phyloP scores from a whole-genome alignment of 2,329 filamentous ascomycete species.

The Raffaelea albimanens region DNA sequence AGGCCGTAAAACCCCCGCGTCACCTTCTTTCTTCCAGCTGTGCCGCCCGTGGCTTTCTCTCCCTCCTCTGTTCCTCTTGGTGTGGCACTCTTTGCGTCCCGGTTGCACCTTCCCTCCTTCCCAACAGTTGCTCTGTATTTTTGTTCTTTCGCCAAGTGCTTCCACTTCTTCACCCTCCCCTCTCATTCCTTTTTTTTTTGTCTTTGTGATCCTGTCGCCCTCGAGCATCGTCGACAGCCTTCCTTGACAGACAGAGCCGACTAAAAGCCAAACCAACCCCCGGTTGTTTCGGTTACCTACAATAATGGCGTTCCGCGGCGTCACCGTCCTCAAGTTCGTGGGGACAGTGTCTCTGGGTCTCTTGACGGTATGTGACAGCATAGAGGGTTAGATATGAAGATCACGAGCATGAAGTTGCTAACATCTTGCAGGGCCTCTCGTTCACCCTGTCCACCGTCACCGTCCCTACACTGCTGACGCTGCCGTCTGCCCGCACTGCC shows the following conservation, averaged over 20 bases:
- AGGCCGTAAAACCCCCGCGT: conserved; percentile 4
- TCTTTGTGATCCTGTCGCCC: no score
- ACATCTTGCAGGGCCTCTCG: conserved; percentile 62
- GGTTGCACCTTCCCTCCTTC: not conserved
- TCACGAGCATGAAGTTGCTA: not conserved
- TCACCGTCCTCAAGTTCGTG: conserved; percentile 83
- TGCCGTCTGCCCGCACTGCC: conserved; percentile 66
- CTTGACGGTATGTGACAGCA: conserved; percentile 65
- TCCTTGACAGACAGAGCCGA: no score
- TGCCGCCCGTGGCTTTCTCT: no score
- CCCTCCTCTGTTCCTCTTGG: not conserved
- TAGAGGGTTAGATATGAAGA: conserved; percentile 2
- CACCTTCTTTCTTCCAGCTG: not conserved
- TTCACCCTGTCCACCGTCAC: conserved; percentile 72
- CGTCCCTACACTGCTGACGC: conserved; percentile 69
- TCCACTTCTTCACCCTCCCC: not conserved
- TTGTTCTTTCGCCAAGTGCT: no score
- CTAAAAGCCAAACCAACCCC: no score
- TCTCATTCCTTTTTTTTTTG: not conserved
- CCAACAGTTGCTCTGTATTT: not conserved
- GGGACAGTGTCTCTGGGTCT: conserved; percentile 84
- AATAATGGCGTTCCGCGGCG: conserved; percentile 55
- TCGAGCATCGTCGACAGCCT: no score
- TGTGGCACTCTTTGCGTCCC: not conserved
- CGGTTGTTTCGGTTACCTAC: not conserved